phyloP scores from a whole-genome alignment of 805 yeast species.

The Yamadazyma insecticola region DNA sequence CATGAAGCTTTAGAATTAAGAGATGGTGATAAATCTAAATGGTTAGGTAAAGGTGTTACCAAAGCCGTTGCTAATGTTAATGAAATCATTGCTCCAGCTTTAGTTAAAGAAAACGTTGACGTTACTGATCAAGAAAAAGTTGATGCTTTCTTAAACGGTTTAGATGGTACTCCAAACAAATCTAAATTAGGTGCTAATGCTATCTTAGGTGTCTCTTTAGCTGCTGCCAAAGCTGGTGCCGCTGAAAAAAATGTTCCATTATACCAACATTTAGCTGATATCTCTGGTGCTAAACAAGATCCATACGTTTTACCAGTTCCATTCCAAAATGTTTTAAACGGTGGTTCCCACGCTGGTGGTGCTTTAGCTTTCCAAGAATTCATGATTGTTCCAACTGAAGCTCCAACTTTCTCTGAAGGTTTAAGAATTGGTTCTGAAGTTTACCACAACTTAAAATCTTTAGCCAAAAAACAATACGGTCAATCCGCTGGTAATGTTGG shows the following conservation, averaged over 20 bases:
- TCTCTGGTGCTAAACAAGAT: constrained; percentile 65
- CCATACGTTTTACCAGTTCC: constrained; percentile 98
- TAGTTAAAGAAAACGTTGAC: constrained; percentile 74
- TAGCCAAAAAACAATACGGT: constrained; percentile 94
- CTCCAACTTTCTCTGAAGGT: constrained; percentile 89
- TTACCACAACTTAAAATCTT: constrained; percentile 91
- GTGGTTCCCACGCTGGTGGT: constrained; percentile 99
- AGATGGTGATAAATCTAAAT: constrained; percentile 95
- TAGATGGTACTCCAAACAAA: constrained; percentile 98
- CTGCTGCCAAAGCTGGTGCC: constrained; percentile 97
- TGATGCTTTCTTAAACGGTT: constrained; percentile 77
- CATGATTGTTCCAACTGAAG: constrained; percentile 97
- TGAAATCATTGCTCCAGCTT: constrained; percentile 90
- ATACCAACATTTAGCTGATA: constrained; percentile 83
- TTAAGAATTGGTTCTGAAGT: constrained; percentile 96
- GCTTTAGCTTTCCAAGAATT: constrained; percentile 98
- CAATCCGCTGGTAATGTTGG: constrained; percentile 99
- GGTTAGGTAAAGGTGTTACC: constrained; percentile 98
- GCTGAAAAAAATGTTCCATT: constrained; percentile 92
- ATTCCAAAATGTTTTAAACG: constrained; percentile 97
- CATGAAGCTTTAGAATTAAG: constrained; percentile 98
- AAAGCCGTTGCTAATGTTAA: constrained; percentile 97
- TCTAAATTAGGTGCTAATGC: constrained; percentile 98
- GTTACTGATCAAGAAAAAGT: constrained; percentile 82
- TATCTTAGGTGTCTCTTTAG: constrained; percentile 95